Base-by-base conservation (phyloP, 2,329 filamentous ascomycete genomes). In the Colletotrichum costaricense region DNA sequence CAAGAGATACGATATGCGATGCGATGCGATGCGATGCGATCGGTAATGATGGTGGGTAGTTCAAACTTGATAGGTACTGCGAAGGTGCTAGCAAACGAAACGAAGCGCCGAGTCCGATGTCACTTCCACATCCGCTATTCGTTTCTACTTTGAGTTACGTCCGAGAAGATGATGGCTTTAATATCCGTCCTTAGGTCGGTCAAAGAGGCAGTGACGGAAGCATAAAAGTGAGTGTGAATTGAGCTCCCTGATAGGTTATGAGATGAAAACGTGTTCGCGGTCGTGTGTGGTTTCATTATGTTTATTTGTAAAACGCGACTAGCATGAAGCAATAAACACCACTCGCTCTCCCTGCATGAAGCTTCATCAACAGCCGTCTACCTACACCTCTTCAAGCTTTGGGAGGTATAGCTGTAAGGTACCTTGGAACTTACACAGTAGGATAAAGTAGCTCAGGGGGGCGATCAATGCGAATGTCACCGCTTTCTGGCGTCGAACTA, bases 261-360 rank as follows among this genome's bases (percentile, higher is more conserved):
- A 54, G 5, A 54, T 26, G 16, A 28, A 69, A 26, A 69, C 69
- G 69, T 65, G 69, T 54, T 33, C 38, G 19, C 35, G 54, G 65
- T 63, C 22, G 60, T 38, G 42, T 69, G 42, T 59, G 58, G 59
- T 63, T 56, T 69, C 70, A 64, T 64, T 64, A 8, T 38, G 54
- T 26, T 49, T 54, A 38, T 60, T 58, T 64, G 59, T 26, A 62
- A 63, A 69, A 72, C 33, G 59, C 65, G 69, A 22, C 42, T 35
- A 33, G 69, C 66, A 72, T 72, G 49, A 69, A 63, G 58, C 52
- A 58, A 33, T 69, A 69, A 58, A 72, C 65, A 57, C 16, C 38
- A 52, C 28, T 69, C 12, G 19, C 46, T 58, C 30, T 8, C 14
- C 49, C 30, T 26, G 52, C 33, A 30, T 30, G 46, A 26, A 22